Percentiles rank a stretch among this genome's conserved stretches.
These are phyloP conservation scores for Anisogramma anomala DNA, from an alignment of 2,329 filamentous ascomycete genomes.

Conservation along the genomic window DNA sequence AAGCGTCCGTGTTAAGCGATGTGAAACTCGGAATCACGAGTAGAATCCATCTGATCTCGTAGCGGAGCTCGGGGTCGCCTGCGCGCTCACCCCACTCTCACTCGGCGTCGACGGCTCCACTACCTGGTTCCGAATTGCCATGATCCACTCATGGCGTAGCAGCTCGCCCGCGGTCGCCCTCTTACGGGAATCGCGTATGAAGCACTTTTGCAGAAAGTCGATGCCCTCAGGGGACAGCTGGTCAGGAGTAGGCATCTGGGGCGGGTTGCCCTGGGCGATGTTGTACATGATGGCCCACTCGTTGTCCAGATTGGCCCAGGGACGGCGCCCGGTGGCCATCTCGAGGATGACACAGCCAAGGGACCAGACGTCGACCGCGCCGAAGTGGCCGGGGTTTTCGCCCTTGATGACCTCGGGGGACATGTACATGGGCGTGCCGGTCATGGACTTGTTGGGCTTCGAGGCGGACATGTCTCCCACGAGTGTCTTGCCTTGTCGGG, in stretches of 20 bases:
- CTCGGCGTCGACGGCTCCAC: constrained; percentile 54
- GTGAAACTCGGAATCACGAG: constrained; percentile 10
- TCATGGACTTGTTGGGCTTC: constrained; percentile 79
- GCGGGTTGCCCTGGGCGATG: constrained; percentile 92
- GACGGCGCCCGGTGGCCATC: constrained; percentile 89
- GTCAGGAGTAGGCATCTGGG: constrained; percentile 67
- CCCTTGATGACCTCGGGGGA: constrained; percentile 97
- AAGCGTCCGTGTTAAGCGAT: no score
- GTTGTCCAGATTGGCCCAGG: constrained; percentile 93
- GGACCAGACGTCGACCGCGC: constrained; percentile 91
- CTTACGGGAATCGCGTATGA: constrained; percentile 68
- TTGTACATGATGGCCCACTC: constrained; percentile 99
- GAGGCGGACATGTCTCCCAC: constrained; percentile 50
- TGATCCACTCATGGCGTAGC: constrained; percentile 86
- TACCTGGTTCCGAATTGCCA: constrained; percentile 52
- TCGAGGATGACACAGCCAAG: constrained; percentile 93
- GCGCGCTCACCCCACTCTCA: constrained; percentile 36
- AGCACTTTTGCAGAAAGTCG: constrained; percentile 81
- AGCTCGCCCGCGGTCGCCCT: constrained; percentile 77
- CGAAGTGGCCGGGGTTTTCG: constrained; percentile 65
- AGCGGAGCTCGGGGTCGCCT: constrained; percentile 26
- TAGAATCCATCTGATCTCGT: constrained; percentile 25
- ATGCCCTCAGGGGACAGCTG: constrained; percentile 77
- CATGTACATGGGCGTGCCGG: constrained; percentile 99
- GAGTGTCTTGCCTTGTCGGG: constrained; percentile 80